Base-by-base conservation (phyloP, 2,329 filamentous ascomycete species). In the Epicoccum sorghinum region DNA sequence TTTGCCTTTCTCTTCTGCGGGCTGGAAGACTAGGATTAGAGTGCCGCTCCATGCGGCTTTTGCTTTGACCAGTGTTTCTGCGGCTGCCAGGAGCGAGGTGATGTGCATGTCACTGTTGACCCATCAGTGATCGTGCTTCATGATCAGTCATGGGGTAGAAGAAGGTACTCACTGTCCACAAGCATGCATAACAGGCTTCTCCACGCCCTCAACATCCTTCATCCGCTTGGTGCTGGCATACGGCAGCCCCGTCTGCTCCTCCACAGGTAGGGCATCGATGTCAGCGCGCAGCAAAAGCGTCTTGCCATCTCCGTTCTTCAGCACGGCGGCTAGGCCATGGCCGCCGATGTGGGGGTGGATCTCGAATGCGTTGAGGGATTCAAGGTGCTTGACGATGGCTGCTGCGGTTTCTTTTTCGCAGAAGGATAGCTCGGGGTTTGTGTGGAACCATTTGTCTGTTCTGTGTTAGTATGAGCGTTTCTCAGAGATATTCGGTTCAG, bases 21-120 rank as follows among this genome's bases (percentile, higher is more conserved):
- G 87, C 62, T 90, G 88, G 68, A 90, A 90, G 3, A 85, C 70
- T 6, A 87, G 68, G 4, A 90, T 73, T 18, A 90, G 62, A 0
- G 85, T 89, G 0, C 88, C 88, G 8, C 68, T 75, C 87, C 88
- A 90, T 0, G 58, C 29, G 0, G 78, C 61, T n/a, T 70, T 76
- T 0, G 74, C 68, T 0, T 69, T 70, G 1, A 78, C 70, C 0
- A 90, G 74, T 0, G 80, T 74, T 18, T 81, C 76, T 0, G 83
- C 79, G 0, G 82, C 81, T 0, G 80, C 86, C 1, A 89, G 75
- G 3, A 89, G 74, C 29, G 76, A 75, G 0, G 83, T 79, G 24
- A 88, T 82, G 65, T 89, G 86, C 75, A 87, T 83, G 62, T 89
- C 69, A 22, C 48, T 52, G 27, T 18, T 18, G 9, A 12, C 9